phyloP scores from a whole-genome alignment of 371 early-diverging fungal species.

The Actinomortierella wolfii region DNA sequence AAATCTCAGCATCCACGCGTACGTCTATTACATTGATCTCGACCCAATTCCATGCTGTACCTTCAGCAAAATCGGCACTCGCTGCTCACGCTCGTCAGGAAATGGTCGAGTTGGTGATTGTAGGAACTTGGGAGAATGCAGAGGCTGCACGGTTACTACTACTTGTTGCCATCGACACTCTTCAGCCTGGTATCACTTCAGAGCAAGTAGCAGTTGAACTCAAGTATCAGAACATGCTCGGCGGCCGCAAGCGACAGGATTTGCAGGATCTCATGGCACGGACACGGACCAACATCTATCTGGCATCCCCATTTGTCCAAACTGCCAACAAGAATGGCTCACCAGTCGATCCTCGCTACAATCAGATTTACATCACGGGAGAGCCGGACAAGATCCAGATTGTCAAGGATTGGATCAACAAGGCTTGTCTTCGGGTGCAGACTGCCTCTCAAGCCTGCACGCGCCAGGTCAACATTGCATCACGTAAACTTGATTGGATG shows the following conservation, averaged over 20 bases:
- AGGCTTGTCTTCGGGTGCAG: constrained; percentile 19
- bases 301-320: constrained; percentile 67
- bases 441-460: constrained; percentile 20
- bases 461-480: constrained; percentile 36
- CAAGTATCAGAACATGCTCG: constrained; percentile 65
- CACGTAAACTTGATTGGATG: constrained; percentile 83
- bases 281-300: constrained; percentile 76
- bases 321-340: constrained; percentile 34
- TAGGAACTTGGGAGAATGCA: constrained; percentile 38
- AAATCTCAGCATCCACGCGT: constrained; percentile 28
- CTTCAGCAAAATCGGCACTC: constrained; percentile 6
- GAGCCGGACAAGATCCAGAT: constrained; percentile 29
- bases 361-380: constrained; percentile 48
- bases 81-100: constrained; percentile 21
- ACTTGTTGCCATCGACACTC: constrained; percentile 35
- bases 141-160: constrained; percentile 32
- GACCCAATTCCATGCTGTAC: constrained; percentile 28
- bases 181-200: constrained; percentile 49
- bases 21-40: constrained; percentile 28
- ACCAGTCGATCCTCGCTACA: constrained; percentile 38
- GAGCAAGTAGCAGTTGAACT: constrained; percentile 30
- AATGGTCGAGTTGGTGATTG: constrained; percentile 28
- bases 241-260: constrained; percentile 74
- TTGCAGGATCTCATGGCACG: constrained; percentile 75
- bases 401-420: constrained; percentile 29